Conservation (phyloP, 1,284 basidiomycete genomes). For the Vanrija humicola region DNA sequence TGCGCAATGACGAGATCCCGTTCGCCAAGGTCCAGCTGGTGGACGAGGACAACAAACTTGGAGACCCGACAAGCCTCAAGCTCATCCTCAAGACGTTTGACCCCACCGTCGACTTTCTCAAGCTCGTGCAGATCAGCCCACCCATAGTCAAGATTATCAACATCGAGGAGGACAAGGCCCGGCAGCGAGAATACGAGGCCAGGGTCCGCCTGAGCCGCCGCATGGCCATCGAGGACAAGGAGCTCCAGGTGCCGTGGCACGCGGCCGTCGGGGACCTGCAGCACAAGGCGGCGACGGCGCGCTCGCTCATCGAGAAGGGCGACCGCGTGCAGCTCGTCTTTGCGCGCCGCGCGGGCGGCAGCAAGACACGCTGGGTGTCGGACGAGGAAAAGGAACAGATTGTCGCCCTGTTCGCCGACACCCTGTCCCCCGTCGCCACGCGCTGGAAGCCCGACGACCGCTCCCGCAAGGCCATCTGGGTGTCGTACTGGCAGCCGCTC, state of each 20-base stretch:
- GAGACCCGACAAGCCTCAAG: conserved; percentile 16
- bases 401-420: conserved; percentile 58
- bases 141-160: conserved; percentile 41
- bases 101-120: conserved; percentile 19
- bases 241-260: conserved; percentile 45
- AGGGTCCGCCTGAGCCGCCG: conserved; percentile 24
- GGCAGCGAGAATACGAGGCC: conserved; percentile 24
- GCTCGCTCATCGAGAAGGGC: conserved; percentile 33
- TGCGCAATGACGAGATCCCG: conserved; percentile 25
- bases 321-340: conserved; percentile 44
- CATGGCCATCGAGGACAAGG: conserved; percentile 38
- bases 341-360: conserved; percentile 25
- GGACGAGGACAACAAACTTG: conserved; percentile 19
- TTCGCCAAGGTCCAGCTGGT: conserved; percentile 39
- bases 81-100: conserved; percentile 19
- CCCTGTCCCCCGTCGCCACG: conserved; percentile 71
- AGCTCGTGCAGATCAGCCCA: conserved; percentile 26
- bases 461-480: conserved; percentile 63
- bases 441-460: conserved; percentile 83
- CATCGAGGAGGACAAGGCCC: conserved; percentile 21
- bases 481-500: conserved; percentile 72
- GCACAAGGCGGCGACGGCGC: conserved; percentile 36
- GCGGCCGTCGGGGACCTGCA: conserved; percentile 35
- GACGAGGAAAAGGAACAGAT: conserved; percentile 51
- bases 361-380: not conserved